These are phyloP conservation scores for Setaria viridis DNA, from an alignment of 202 grass and related monocot genomes.

Conservation along the genomic window DNA sequence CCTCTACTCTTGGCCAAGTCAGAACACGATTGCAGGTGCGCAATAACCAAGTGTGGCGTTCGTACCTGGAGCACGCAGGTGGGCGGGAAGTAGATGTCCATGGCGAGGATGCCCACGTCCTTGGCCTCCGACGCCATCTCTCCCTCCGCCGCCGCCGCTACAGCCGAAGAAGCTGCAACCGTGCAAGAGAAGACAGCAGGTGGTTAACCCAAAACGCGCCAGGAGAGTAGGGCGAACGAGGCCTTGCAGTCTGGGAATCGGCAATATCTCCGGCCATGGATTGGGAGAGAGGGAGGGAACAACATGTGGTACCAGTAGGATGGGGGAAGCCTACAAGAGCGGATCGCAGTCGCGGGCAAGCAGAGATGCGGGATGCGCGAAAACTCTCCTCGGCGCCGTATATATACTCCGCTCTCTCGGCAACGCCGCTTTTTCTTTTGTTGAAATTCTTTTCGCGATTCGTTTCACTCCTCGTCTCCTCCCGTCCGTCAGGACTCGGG, in stretches of 20 bases:
- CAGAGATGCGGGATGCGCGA: not conserved
- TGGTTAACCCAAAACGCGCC: not conserved
- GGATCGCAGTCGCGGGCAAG: constrained; percentile 8
- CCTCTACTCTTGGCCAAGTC: not conserved
- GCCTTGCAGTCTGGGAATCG: not conserved
- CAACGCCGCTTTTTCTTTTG: no score
- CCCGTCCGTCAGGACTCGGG: no score
- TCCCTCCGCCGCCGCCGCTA: not conserved
- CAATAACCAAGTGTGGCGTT: no score
- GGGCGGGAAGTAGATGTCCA: constrained; percentile 49
- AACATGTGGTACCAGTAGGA: not conserved
- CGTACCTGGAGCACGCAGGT: constrained; percentile 41
- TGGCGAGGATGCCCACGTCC: constrained; percentile 41
- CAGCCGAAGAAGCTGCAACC: not conserved
- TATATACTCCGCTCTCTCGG: not conserved
- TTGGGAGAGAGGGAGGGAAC: not conserved
- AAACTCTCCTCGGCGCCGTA: not conserved
- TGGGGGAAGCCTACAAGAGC: not conserved
- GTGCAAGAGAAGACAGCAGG: not conserved
- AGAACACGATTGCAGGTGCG: not conserved
- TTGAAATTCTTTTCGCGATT: no score
- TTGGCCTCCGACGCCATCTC: constrained; percentile 39
- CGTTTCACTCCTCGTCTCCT: no score
- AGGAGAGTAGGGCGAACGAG: no score
- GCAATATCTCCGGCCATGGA: not conserved